A percentile compares a stretch with the other conserved stretches of the same genome.
phyloP scores from a whole-genome alignment of 2,329 filamentous ascomycete genomes.

The Penicillium italicum region DNA sequence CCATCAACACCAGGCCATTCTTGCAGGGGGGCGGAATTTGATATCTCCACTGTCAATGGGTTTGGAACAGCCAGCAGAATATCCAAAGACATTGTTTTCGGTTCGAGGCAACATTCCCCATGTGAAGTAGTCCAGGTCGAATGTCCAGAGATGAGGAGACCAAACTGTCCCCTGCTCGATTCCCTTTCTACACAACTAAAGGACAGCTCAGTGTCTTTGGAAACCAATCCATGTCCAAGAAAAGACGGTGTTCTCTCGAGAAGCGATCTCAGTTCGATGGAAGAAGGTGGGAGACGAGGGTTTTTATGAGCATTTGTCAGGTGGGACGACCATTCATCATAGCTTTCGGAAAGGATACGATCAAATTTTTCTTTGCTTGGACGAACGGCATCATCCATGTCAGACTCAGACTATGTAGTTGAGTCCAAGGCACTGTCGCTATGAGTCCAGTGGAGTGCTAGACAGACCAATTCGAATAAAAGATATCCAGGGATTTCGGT shows the following conservation, averaged over 20 bases:
- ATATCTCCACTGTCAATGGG: conserved; percentile 17
- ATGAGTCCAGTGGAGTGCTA: neutral
- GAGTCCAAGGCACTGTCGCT: neutral
- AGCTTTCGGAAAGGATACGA: neutral
- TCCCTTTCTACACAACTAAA: neutral
- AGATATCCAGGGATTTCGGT: neutral
- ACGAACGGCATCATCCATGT: neutral
- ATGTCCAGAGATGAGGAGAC: neutral
- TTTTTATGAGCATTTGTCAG: neutral
- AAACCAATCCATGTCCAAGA: neutral
- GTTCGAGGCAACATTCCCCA: neutral
- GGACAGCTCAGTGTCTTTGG: neutral
- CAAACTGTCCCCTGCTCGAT: neutral
- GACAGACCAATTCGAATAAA: neutral
- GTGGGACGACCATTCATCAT: neutral
- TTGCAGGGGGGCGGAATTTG: neutral
- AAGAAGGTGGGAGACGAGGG: neutral
- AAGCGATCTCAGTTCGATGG: neutral
- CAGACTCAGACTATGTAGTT: neutral
- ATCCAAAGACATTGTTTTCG: neutral
- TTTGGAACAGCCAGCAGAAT: neutral
- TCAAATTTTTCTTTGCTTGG: neutral
- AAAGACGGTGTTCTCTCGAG: neutral
- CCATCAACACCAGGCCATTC: neutral
- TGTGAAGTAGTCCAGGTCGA: neutral